phyloP scores from a whole-genome alignment of 225 moss, liverwort and hornwort genomes.

The Thuidium tamariscinum region DNA sequence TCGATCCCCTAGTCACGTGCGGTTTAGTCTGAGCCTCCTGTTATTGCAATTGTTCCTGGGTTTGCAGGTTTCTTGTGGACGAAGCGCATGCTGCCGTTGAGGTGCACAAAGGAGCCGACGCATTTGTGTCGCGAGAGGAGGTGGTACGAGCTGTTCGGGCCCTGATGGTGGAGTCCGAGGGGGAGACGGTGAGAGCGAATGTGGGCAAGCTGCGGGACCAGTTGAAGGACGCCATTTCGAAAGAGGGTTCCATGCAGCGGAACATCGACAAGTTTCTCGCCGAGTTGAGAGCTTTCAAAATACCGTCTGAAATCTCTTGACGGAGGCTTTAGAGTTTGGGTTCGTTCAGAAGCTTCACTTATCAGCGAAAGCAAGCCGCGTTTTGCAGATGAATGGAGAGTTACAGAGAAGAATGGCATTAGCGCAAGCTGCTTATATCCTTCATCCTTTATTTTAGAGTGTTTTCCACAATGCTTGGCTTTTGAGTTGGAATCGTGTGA shows the following conservation, averaged over 20 bases:
- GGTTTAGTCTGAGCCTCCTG: background rate
- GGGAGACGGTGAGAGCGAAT: background rate
- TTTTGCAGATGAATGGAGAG: no score
- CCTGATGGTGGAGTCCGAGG: constrained; percentile 16
- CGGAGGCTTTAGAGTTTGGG: background rate
- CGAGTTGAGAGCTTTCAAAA: background rate
- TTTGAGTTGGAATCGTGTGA: background rate
- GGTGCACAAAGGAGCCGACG: background rate
- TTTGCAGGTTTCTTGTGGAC: constrained; percentile 25
- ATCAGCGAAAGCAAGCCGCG: background rate
- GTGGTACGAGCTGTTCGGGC: constrained; percentile 1
- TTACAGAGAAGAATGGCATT: background rate
- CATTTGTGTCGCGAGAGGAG: constrained; percentile 1
- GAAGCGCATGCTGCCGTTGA: constrained; percentile 13
- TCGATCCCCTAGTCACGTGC: background rate
- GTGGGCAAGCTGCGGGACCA: constrained; percentile 8
- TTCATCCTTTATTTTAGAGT: background rate
- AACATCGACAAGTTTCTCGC: background rate
- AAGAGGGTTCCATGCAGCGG: background rate
- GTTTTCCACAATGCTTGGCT: background rate
- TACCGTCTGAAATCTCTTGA: background rate
- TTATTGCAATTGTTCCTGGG: background rate
- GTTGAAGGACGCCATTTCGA: background rate
- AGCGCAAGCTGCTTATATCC: background rate
- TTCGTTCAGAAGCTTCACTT: background rate